These are phyloP conservation scores for Auxenochlorella protothecoides DNA, from an alignment of 139 green algal species.

Conservation along the genomic window DNA sequence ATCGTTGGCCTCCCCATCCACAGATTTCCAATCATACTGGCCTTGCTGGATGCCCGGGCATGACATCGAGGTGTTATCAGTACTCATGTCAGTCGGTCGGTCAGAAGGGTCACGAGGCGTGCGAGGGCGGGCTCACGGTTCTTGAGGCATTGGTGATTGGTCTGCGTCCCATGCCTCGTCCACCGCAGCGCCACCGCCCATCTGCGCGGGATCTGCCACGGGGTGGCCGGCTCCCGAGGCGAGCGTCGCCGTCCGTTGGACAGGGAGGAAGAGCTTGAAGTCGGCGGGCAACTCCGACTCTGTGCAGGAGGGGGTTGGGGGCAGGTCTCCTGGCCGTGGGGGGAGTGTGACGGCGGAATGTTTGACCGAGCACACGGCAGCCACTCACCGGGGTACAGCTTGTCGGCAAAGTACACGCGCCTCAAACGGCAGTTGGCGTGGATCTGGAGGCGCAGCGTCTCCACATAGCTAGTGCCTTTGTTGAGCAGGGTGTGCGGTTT, in stretches of 20 bases:
- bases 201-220: neutral
- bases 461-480: conserved; percentile 86
- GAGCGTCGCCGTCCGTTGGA: neutral
- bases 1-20: too few species aligned
- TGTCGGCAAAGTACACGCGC: conserved; percentile 93
- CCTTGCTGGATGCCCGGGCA: too few species aligned
- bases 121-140: too few species aligned
- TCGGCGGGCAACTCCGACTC: conserved; percentile 96
- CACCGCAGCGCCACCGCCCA: neutral
- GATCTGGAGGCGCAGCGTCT: conserved; percentile 85
- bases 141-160: too few species aligned
- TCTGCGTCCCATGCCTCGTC: neutral
- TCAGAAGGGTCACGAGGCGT: neutral
- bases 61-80: neutral
- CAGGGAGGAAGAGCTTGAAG: conserved; percentile 42
- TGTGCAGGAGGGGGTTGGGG: neutral
- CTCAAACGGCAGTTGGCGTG: conserved; percentile 92
- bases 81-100: neutral
- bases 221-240: neutral
- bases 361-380: neutral
- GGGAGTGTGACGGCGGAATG: neutral
- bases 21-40: too few species aligned
- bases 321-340: neutral
- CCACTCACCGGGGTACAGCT: conserved; percentile 60
- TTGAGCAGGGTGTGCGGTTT: neutral